phyloP scores from a whole-genome alignment of 768 basidiomycete species.

The Mycena floridula region DNA sequence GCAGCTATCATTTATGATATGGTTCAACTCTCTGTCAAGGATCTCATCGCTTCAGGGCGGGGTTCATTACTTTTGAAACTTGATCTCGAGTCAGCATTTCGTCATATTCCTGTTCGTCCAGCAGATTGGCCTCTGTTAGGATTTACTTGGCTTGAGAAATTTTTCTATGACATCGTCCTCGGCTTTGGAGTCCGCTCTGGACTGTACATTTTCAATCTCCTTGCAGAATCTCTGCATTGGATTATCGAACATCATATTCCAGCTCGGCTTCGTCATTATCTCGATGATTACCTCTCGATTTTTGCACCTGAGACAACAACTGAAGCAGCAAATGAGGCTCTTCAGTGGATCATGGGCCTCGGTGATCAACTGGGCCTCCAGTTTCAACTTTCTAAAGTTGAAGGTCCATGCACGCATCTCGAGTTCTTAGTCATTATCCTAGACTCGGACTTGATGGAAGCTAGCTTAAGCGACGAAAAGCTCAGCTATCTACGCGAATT shows the following conservation, averaged over 20 bases:
- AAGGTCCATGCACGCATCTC: conserved; percentile 7
- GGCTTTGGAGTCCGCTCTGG: conserved; percentile 16
- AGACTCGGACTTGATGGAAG: not conserved
- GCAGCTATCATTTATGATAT: conserved; percentile 9
- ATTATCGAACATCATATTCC: not conserved
- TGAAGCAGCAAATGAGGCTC: not conserved
- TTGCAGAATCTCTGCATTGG: conserved; percentile 14
- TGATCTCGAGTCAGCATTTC: no score
- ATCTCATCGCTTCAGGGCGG: conserved; percentile 8
- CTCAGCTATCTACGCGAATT: conserved; percentile 8
- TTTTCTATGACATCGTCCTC: conserved; percentile 13
- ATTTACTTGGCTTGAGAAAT: no score
- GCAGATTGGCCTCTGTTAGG: conserved; percentile 16
- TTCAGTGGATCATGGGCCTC: conserved; percentile 1
- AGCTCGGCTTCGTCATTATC: conserved; percentile 12
- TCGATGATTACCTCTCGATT: conserved; percentile 14
- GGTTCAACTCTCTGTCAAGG: not conserved
- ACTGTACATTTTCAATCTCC: no score
- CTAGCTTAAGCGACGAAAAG: conserved; percentile 11
- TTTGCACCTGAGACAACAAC: not conserved
- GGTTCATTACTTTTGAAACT: conserved; percentile 15
- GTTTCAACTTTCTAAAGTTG: conserved; percentile 10
- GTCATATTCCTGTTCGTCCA: conserved; percentile 4
- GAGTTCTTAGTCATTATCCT: conserved; percentile 11
- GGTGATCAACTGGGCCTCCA: conserved; percentile 11